A percentile compares a stretch with the other conserved stretches of the same genome.
phyloP scores from a whole-genome alignment of 2,329 filamentous ascomycete species.

The Hirsutella minnesotensis region DNA sequence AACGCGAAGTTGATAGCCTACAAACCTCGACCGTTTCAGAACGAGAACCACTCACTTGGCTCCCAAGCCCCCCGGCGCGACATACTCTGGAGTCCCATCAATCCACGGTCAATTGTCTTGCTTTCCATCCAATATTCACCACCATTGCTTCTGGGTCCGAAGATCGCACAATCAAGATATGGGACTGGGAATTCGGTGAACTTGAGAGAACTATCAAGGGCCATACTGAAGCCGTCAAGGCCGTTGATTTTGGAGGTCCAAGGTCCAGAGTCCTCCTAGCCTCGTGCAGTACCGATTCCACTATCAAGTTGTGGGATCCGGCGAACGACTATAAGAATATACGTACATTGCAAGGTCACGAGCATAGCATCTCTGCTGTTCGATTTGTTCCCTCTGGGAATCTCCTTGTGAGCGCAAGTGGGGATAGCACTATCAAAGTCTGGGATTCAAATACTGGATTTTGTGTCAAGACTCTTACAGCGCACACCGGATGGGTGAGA shows the following conservation, averaged over 20 bases:
- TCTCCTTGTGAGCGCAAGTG: constrained; percentile 69
- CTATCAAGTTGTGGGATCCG: constrained; percentile 92
- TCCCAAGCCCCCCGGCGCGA: constrained; percentile 69
- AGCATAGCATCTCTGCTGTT: constrained; percentile 78
- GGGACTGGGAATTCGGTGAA: constrained; percentile 93
- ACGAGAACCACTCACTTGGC: constrained; percentile 75
- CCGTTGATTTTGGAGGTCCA: constrained; percentile 83
- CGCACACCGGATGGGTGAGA: constrained; percentile 78
- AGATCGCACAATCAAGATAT: constrained; percentile 89
- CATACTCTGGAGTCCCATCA: constrained; percentile 78
- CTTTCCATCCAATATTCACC: constrained; percentile 86
- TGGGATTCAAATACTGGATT: constrained; percentile 94
- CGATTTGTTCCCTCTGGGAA: constrained; percentile 81
- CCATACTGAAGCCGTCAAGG: constrained; percentile 77
- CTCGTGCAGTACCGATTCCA: constrained; percentile 67
- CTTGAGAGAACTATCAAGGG: constrained; percentile 82
- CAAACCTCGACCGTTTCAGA: constrained; percentile 64
- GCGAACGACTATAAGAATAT: constrained; percentile 88
- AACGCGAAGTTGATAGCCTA: constrained; percentile 72
- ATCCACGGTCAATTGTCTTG: constrained; percentile 70
- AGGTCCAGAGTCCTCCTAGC: constrained; percentile 54
- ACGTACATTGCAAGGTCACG: constrained; percentile 78
- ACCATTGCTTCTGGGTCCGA: constrained; percentile 84
- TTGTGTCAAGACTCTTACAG: constrained; percentile 72
- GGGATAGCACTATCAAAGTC: constrained; percentile 72